Base-by-base conservation (phyloP, 2,329 filamentous ascomycete species). In the Aspergillus eucalypticola region DNA sequence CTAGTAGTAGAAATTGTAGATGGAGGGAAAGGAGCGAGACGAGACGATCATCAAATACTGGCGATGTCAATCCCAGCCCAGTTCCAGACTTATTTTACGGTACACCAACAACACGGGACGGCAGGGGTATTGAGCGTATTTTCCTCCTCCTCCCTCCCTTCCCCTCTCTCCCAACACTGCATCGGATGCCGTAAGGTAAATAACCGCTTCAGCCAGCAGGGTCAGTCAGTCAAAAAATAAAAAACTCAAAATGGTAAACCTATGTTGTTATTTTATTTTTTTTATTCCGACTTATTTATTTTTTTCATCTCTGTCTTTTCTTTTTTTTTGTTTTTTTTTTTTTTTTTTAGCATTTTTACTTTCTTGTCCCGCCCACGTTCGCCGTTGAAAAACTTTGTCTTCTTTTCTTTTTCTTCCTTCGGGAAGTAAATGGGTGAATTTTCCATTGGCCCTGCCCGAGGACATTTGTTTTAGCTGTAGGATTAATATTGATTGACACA, bases 41-140 rank as follows among this genome's bases (percentile, higher is more conserved):
- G 52, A 56, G 52, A 56, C 50, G 44, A 50, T 57, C 51, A 51
- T 60, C 53, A 42, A 58, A 52, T 23, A 51, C 21, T 38, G 32
- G 29, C 29, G 29, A 50, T 35, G 38, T 15, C 19, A 25, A 19
- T 35, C 29, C 21, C 52, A 42, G 35, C 38, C 23, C 52, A 42
- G 21, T 38, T 8, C n/a, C 19, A 29, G 29, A 35, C 29, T 35
- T 35, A 35, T 35, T 35, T 35, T 19, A 42, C 38, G 38, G 41
- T 49, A 49, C 44, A 35, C 29, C 29, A 35, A 35, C 29, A 35
- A 35, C 29, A 25, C 25, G 44, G 44, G 21, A 49, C 44, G 41
- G 41, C 41, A 44, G 21, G 41, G 41, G 21, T 44, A 44, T 21
- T 44, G 17, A 44, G 8, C 29, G 29, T 35, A 35, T 35, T 35